These are phyloP conservation scores for Vanilla planifolia DNA, from an alignment of 106 monocot species.

Conservation along the genomic window DNA sequence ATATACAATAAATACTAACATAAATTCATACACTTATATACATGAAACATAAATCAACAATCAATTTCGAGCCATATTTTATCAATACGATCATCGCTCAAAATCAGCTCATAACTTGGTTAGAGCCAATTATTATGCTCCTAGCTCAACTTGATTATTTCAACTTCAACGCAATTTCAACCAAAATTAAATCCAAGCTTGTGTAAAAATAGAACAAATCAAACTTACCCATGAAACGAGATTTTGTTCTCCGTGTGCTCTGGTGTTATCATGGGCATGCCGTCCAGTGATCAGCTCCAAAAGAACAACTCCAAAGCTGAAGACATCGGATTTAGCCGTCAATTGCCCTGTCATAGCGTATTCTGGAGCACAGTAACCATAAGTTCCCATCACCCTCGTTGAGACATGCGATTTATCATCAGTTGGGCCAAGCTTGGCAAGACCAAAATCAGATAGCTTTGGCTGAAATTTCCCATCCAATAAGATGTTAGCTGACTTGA, in stretches of 20 bases:
- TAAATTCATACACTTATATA: no score
- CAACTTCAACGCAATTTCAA: no score
- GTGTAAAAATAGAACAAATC: conserved; percentile 5
- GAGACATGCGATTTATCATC: conserved; percentile 72
- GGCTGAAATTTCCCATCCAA: conserved; percentile 46
- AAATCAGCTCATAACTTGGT: no score
- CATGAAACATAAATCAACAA: no score
- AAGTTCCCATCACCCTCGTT: conserved; percentile 70
- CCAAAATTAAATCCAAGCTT: no score
- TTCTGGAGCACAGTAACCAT: conserved; percentile 77
- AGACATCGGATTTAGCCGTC: conserved; percentile 61
- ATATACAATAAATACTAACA: no score
- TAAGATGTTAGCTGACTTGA: conserved; percentile 62
- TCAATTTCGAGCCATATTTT: no score
- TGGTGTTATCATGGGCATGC: conserved; percentile 44
- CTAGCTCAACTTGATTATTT: no score
- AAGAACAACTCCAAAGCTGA: conserved; percentile 70
- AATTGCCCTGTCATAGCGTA: conserved; percentile 71
- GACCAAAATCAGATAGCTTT: conserved; percentile 76
- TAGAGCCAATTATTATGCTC: no score
- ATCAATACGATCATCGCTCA: no score
- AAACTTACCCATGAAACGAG: conserved; percentile 52
- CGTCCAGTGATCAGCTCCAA: conserved; percentile 66
- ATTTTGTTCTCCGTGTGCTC: conserved; percentile 40
- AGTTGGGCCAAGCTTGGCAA: conserved; percentile 65